Evolutionary conservation across 2,329 filamentous ascomycete genomes (phyloP).

Genomic region (Phyllosticta paracitricarpa): DNA sequence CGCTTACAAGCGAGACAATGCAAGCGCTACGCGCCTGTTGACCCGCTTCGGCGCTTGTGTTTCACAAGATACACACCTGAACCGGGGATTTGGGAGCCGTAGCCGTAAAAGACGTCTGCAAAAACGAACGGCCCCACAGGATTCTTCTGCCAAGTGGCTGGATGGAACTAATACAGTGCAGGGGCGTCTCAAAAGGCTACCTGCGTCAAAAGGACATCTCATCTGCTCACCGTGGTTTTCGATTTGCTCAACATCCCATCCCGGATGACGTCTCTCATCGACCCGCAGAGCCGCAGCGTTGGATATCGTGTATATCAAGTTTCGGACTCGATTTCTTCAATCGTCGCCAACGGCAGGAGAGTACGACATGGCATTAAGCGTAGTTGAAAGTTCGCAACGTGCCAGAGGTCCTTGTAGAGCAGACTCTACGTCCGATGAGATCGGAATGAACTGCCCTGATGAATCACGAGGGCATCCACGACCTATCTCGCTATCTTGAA

Average conservation of each 20-base stretch:
- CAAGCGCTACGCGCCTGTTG: neutral
- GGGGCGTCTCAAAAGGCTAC: neutral
- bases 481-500: neutral
- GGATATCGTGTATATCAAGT: neutral
- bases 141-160: neutral
- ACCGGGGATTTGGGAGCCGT: neutral
- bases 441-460: neutral
- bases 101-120: neutral
- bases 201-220: neutral
- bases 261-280: neutral
- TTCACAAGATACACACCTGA: neutral
- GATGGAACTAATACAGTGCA: neutral
- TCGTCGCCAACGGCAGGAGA: neutral
- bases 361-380: neutral
- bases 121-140: neutral
- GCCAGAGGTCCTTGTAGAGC: neutral
- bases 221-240: neutral
- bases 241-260: neutral
- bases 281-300: neutral
- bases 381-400: neutral
- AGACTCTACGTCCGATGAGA: neutral
- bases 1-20: neutral
- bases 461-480: neutral
- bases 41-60: neutral
- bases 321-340: neutral